These are phyloP conservation scores for Quercus agrifolia DNA, from an alignment of 306 rosid species.

Conservation along the genomic window DNA sequence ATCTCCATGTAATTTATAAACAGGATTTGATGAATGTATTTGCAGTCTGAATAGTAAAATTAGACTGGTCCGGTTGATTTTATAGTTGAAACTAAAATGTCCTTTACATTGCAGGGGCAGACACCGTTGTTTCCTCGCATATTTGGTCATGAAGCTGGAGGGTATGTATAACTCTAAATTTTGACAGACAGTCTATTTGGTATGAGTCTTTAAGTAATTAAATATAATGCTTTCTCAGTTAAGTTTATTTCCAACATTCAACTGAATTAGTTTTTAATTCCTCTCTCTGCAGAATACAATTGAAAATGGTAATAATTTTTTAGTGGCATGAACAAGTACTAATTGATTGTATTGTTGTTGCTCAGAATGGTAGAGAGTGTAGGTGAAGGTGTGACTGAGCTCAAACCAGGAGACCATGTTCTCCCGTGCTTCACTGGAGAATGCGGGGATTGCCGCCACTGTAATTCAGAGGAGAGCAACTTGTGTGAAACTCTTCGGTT, in stretches of 20 bases:
- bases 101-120: constrained; percentile 40
- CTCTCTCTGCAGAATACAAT: neutral
- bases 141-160: constrained; percentile 58
- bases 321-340: neutral
- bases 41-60: no score
- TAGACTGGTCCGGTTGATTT: no score
- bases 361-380: constrained; percentile 68
- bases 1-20: no score
- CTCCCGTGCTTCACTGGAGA: constrained; percentile 94
- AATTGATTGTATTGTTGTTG: neutral
- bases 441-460: constrained; percentile 80
- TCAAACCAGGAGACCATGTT: constrained; percentile 80
- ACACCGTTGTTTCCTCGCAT: constrained; percentile 52
- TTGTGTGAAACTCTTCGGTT: constrained; percentile 84
- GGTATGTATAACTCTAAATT: constrained; percentile 29
- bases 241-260: no score
- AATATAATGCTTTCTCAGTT: no score
- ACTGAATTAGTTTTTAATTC: neutral
- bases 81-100: constrained; percentile 1
- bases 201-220: neutral
- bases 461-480: constrained; percentile 89
- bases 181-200: neutral
- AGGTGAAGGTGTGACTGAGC: constrained; percentile 84
- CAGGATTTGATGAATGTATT: no score
- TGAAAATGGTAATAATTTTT: no score